These are phyloP conservation scores for Pythium biforme DNA, from an alignment of 352 stramenopile species.

Conservation along the genomic window DNA sequence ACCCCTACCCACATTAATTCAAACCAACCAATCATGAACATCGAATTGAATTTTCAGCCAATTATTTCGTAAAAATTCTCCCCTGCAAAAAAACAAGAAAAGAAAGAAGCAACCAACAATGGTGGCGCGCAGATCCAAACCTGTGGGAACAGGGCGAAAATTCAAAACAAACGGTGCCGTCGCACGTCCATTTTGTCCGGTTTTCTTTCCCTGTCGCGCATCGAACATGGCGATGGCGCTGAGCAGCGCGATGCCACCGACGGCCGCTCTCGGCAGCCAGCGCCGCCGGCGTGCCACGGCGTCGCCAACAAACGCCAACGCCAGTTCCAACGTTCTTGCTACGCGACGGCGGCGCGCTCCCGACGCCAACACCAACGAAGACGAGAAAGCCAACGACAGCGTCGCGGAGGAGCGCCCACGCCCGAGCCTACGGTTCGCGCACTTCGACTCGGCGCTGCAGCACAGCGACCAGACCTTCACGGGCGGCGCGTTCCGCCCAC, in stretches of 20 bases:
- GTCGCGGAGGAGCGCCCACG: background rate
- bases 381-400: background rate
- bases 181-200: background rate
- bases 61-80: background rate
- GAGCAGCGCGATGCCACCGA: slow-evolving; percentile 16
- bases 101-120: background rate
- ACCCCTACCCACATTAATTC: background rate
- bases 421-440: slow-evolving; percentile 33
- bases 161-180: background rate
- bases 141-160: too few relatives aligned
- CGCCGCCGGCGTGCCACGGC: background rate
- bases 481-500: background rate
- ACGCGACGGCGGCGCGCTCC: background rate
- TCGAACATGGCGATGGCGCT: slow-evolving; percentile 24
- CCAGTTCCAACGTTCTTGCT: background rate
- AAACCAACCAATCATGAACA: slow-evolving; percentile 12
- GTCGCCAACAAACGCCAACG: background rate
- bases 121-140: slow-evolving; percentile 11
- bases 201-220: background rate
- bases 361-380: background rate
- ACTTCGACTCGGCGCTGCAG: slow-evolving; percentile 56
- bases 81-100: background rate
- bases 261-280: background rate
- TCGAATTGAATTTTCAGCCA: slow-evolving; percentile 3
- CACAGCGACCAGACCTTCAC: slow-evolving; percentile 74